These are phyloP conservation scores for Pyrus bretschneideri DNA, from an alignment of 306 rosid genomes.

Conservation along the genomic window DNA sequence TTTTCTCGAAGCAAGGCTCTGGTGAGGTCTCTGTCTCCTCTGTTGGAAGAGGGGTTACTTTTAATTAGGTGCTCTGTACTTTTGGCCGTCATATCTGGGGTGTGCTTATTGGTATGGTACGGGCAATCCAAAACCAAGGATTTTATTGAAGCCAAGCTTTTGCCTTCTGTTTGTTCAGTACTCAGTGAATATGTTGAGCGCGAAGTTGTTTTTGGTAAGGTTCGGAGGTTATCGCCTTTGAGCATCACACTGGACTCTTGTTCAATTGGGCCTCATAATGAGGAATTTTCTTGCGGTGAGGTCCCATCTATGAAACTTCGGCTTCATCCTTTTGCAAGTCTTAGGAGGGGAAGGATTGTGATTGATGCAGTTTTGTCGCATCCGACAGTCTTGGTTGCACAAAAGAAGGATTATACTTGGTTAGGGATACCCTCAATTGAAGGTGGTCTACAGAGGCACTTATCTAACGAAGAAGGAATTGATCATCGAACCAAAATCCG, in stretches of 20 bases:
- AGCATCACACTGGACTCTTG: conserved; percentile 82
- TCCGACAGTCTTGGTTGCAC: conserved; percentile 60
- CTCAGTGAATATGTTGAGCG: conserved; percentile 70
- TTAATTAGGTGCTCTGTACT: conserved; percentile 64
- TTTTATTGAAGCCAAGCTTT: conserved; percentile 53
- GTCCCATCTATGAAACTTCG: conserved; percentile 63
- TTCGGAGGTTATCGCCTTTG: conserved; percentile 67
- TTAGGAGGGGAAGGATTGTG: conserved; percentile 83
- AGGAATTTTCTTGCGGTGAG: conserved; percentile 88
- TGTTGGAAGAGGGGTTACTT: conserved; percentile 72
- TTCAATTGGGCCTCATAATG: conserved; percentile 66
- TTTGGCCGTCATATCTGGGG: conserved; percentile 60
- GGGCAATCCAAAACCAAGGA: conserved; percentile 64
- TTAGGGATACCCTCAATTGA: conserved; percentile 67
- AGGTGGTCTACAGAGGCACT: conserved; percentile 31
- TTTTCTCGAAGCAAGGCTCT: conserved; percentile 42
- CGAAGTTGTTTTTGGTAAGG: conserved; percentile 71
- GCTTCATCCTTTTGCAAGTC: conserved; percentile 65
- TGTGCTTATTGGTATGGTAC: conserved; percentile 72
- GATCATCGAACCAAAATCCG: conserved; percentile 63
- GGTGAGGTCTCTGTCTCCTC: conserved; percentile 37
- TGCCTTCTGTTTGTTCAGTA: conserved; percentile 75
- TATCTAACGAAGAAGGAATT: conserved; percentile 66
- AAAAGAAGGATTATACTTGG: conserved; percentile 87
- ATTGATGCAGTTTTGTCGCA: conserved; percentile 74